A percentile compares a stretch with the other conserved stretches of the same genome.
phyloP scores from a whole-genome alignment of 2,329 filamentous ascomycete genomes.

The Neocucurbitaria cava region DNA sequence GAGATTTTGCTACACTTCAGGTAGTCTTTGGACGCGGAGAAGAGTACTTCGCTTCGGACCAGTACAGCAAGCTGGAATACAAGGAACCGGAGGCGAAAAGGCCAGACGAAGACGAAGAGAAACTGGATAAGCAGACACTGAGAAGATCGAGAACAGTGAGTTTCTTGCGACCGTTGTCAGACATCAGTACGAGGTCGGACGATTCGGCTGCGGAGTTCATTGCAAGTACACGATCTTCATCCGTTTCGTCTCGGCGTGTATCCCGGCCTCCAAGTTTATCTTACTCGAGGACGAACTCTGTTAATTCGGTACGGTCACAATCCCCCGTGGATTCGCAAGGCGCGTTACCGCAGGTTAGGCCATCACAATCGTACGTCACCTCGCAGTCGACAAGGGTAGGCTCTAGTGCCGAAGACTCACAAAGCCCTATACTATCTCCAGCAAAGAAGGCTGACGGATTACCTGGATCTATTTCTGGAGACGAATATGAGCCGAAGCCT shows the following conservation, averaged over 20 bases:
- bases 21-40: conserved; percentile 50
- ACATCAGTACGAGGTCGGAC: conserved; percentile 23
- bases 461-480: neutral
- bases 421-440: neutral
- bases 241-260: conserved; percentile 20
- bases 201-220: conserved; percentile 10
- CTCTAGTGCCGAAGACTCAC: neutral
- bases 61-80: conserved; percentile 46
- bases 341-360: conserved; percentile 4
- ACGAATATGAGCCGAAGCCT: neutral
- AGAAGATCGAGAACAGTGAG: conserved; percentile 41
- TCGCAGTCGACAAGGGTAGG: conserved; percentile 5
- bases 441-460: neutral
- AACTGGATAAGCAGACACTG: conserved; percentile 28
- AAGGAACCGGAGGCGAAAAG: conserved; percentile 41
- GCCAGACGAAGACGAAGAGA: conserved; percentile 20
- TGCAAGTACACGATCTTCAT: conserved; percentile 25
- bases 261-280: conserved; percentile 33
- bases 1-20: conserved; percentile 46
- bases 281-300: conserved; percentile 31
- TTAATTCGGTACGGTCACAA: conserved; percentile 22
- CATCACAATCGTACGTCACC: conserved; percentile 9
- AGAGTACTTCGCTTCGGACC: conserved; percentile 51
- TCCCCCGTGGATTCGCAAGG: conserved; percentile 14
- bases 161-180: conserved; percentile 34